Conservation (phyloP, 495 filamentous ascomycete genomes). For the Cenococcum geophilum region DNA sequence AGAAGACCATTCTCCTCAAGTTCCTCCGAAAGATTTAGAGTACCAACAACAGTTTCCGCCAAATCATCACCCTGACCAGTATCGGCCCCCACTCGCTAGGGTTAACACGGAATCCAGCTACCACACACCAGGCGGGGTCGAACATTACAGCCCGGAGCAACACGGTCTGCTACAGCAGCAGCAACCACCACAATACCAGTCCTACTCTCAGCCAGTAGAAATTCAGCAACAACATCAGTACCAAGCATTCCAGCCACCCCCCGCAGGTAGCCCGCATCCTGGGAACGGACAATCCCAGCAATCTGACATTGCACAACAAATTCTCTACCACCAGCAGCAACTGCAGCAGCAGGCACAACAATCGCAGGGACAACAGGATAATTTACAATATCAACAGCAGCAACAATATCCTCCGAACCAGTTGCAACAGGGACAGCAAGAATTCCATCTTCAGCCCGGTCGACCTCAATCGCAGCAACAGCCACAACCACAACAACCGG, state of each 20-base stretch:
- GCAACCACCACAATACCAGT: slow-evolving; percentile 28
- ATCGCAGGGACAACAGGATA: slow-evolving; percentile 11
- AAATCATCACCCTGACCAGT: slow-evolving; percentile 24
- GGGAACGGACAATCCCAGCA: slow-evolving; percentile 18
- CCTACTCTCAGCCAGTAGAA: slow-evolving; percentile 21
- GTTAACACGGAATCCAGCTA: slow-evolving; percentile 30
- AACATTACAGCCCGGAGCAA: slow-evolving; percentile 31
- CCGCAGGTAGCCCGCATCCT: slow-evolving; percentile 17
- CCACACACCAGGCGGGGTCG: slow-evolving; percentile 27
- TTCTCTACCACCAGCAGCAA: slow-evolving; percentile 28
- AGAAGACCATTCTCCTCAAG: slow-evolving; percentile 22
- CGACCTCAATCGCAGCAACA: slow-evolving; percentile 22
- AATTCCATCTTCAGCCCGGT: slow-evolving; percentile 23
- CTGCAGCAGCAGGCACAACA: slow-evolving; percentile 22
- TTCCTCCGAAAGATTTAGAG: slow-evolving; percentile 26
- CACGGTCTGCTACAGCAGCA: background rate
- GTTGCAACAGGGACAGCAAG: slow-evolving; percentile 28
- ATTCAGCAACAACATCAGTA: slow-evolving; percentile 22
- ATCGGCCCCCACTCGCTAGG: slow-evolving; percentile 32
- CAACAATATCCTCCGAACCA: slow-evolving; percentile 18
- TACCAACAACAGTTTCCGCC: slow-evolving; percentile 26
- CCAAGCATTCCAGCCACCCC: slow-evolving; percentile 27
- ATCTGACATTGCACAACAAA: slow-evolving; percentile 20
- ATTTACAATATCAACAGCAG: slow-evolving; percentile 19
- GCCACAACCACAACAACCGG: slow-evolving; percentile 20